Conservation (phyloP, 1,284 basidiomycete species). For the Ceraceosorus guamensis region DNA sequence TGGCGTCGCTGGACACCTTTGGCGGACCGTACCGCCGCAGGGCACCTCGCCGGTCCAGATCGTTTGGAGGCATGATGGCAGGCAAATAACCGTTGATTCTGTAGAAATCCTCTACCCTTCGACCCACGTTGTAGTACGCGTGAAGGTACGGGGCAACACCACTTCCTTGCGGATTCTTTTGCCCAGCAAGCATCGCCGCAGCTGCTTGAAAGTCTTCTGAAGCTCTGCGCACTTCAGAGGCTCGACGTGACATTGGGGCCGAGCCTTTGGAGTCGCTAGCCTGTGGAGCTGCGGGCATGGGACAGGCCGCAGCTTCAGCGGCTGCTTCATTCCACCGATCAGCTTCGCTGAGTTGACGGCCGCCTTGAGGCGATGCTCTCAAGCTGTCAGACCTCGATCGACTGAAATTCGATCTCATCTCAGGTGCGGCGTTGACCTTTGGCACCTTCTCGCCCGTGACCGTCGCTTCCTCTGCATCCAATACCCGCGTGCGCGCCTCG, state of each 20-base stretch:
- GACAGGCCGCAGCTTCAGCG: neutral
- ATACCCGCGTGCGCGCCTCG: slow-evolving; percentile 13
- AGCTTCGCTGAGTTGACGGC: neutral
- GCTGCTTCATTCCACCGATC: neutral
- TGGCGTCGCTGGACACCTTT: slow-evolving; percentile 61
- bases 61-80: slow-evolving; percentile 35
- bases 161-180: neutral
- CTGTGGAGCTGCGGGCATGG: too few species aligned
- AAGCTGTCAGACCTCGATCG: neutral
- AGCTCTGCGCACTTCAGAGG: neutral
- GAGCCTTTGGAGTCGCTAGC: too few species aligned
- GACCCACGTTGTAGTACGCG: slow-evolving; percentile 26
- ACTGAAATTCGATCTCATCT: neutral
- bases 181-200: neutral
- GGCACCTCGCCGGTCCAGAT: slow-evolving; percentile 28
- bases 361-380: neutral
- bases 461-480: neutral
- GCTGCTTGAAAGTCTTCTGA: neutral
- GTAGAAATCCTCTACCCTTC: slow-evolving; percentile 34
- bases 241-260: too few species aligned
- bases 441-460: too few species aligned
- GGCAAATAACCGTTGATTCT: slow-evolving; percentile 36
- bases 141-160: neutral
- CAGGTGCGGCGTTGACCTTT: neutral
- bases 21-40: slow-evolving; percentile 38